Evolutionary conservation across 2,329 filamentous ascomycete species (phyloP).

Genomic region (Colletotrichum tabaci): DNA sequence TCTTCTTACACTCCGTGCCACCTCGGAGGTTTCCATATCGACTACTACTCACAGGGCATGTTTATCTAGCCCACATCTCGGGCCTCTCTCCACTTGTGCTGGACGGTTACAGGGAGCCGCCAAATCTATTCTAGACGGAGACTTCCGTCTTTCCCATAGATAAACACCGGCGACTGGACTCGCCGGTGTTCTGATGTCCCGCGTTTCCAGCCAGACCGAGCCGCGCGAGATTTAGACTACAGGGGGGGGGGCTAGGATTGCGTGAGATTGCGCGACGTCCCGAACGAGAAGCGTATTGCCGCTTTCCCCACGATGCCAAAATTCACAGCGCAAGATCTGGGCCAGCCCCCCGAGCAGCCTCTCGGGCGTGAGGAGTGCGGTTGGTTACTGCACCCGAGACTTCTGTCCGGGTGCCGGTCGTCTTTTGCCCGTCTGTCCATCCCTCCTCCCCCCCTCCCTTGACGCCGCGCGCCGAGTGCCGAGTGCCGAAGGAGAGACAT

Average conservation of each 20-base stretch:
- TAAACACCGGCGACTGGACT: neutral
- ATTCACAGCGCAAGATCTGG: conserved; percentile 15
- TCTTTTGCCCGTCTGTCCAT: conserved; percentile 2
- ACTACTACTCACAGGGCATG: neutral
- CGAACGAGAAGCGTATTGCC: neutral
- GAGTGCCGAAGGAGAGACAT: no score
- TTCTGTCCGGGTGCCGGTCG: neutral
- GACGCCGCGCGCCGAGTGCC: neutral
- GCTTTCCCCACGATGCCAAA: conserved; percentile 25
- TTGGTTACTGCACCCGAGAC: conserved; percentile 2
- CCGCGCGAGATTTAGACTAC: neutral
- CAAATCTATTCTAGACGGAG: no score
- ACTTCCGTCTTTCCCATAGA: no score
- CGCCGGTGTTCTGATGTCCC: conserved; percentile 9
- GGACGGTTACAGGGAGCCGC: conserved; percentile 2
- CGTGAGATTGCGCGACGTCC: conserved; percentile 23
- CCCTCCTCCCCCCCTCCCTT: no score
- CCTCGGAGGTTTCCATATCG: neutral
- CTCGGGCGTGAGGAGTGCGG: neutral
- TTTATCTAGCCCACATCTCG: conserved; percentile 6
- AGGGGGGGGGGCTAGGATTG: neutral
- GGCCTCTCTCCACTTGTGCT: conserved; percentile 6
- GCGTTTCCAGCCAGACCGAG: conserved; percentile 16
- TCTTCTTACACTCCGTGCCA: neutral
- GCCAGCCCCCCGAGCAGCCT: neutral